phyloP scores from a whole-genome alignment of 2,329 filamentous ascomycete species.

The Trichoderma guizhouense region DNA sequence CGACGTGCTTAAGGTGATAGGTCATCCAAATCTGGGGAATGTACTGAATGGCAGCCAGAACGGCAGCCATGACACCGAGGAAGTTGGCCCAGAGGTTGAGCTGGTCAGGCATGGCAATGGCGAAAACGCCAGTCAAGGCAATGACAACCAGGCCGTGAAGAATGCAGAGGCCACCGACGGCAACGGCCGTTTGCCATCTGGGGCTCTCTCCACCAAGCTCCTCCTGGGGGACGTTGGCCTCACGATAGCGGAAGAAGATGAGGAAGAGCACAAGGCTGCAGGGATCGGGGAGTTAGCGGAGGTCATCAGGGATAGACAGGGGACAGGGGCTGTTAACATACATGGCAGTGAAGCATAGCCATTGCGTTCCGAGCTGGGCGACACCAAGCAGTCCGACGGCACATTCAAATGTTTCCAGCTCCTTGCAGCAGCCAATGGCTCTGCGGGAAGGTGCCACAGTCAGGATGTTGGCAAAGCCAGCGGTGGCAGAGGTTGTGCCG shows the following conservation, averaged over 20 bases:
- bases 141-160: constrained; percentile 70
- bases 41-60: constrained; percentile 84
- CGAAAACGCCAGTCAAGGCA: constrained; percentile 66
- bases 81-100: constrained; percentile 80
- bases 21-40: constrained; percentile 94
- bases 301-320: not conserved
- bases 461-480: constrained; percentile 88
- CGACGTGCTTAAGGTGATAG: constrained; percentile 77
- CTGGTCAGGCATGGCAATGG: constrained; percentile 57
- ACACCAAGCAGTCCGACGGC: constrained; percentile 83
- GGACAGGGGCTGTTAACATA: constrained; percentile 42
- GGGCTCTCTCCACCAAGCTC: constrained; percentile 52
- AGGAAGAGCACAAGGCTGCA: constrained; percentile 85
- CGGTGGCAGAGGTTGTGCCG: constrained; percentile 85
- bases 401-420: constrained; percentile 78
- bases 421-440: constrained; percentile 82
- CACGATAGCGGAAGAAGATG: constrained; percentile 78
- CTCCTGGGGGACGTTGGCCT: constrained; percentile 47
- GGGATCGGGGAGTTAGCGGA: constrained; percentile 23
- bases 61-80: constrained; percentile 74
- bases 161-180: constrained; percentile 69
- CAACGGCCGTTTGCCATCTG: constrained; percentile 74
- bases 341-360: constrained; percentile 90
- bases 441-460: constrained; percentile 77
- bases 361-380: constrained; percentile 86